These are phyloP conservation scores for Pyrrhoderma lamaoense DNA, from an alignment of 1,284 basidiomycete genomes.

Conservation along the genomic window DNA sequence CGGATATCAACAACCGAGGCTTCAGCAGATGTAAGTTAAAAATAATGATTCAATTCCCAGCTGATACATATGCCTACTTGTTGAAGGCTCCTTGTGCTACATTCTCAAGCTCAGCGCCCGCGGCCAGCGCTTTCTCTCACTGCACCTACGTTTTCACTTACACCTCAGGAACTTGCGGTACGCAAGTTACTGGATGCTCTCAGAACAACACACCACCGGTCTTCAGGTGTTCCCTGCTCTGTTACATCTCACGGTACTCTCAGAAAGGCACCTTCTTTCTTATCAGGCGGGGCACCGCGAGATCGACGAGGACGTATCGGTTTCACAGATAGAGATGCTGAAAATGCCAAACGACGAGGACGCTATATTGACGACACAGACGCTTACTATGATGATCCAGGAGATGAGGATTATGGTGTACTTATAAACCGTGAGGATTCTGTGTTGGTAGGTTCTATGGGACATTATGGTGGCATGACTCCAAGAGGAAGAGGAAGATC, in stretches of 20 bases:
- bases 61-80: no score
- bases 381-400: background rate
- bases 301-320: conserved; percentile 71
- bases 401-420: background rate
- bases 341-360: conserved; percentile 30
- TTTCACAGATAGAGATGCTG: conserved; percentile 18
- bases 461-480: conserved; percentile 3
- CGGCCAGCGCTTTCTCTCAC: conserved; percentile 47
- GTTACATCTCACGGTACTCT: conserved; percentile 29
- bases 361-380: conserved; percentile 11
- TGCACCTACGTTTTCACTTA: conserved; percentile 34
- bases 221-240: conserved; percentile 29
- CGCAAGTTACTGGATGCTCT: conserved; percentile 23
- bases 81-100: conserved; percentile 53
- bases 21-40: conserved; percentile 58
- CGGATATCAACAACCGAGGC: conserved; percentile 51
- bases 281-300: conserved; percentile 61
- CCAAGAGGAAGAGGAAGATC: conserved; percentile 7
- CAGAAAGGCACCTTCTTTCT: conserved; percentile 53
- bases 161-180: conserved; percentile 12
- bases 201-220: conserved; percentile 22
- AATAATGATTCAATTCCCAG: no score
- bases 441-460: background rate
- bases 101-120: conserved; percentile 51
- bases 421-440: background rate